Conservation (phyloP, 495 filamentous ascomycete species). For the Talaromyces adpressus region DNA sequence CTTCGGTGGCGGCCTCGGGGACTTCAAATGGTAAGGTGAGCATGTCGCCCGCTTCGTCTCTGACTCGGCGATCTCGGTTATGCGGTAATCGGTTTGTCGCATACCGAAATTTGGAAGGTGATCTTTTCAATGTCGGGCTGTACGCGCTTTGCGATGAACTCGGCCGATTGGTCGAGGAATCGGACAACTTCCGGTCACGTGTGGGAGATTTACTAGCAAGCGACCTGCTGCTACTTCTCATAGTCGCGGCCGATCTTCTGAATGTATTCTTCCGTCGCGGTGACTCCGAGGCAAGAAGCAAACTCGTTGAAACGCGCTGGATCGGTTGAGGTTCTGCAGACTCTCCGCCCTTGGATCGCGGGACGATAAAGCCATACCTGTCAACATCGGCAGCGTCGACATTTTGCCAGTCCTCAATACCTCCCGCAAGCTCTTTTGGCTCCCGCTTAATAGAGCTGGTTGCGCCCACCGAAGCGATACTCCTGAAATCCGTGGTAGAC, state of each 20-base stretch:
- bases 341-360: slow-evolving; percentile 31
- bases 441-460: slow-evolving; percentile 37
- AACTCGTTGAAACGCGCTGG: slow-evolving; percentile 59
- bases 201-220: slow-evolving; percentile 51
- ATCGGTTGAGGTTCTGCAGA: slow-evolving; percentile 43
- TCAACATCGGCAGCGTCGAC: slow-evolving; percentile 83
- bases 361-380: slow-evolving; percentile 85
- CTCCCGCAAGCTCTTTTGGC: slow-evolving; percentile 63
- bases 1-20: slow-evolving; percentile 46
- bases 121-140: slow-evolving; percentile 29
- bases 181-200: slow-evolving; percentile 25
- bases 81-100: slow-evolving; percentile 71
- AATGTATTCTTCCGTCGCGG: slow-evolving; percentile 51
- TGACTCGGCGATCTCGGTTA: slow-evolving; percentile 63
- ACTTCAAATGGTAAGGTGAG: slow-evolving; percentile 68
- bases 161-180: slow-evolving; percentile 25
- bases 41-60: slow-evolving; percentile 88
- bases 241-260: slow-evolving; percentile 40
- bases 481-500: slow-evolving; percentile 12
- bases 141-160: slow-evolving; percentile 41
- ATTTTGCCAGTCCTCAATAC: slow-evolving; percentile 94
- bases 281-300: slow-evolving; percentile 56
- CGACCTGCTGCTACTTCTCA: slow-evolving; percentile 31
- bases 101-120: slow-evolving; percentile 45
- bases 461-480: slow-evolving; percentile 5